Evolutionary conservation across 306 rosid genomes (phyloP).

Genomic region (Chamaecrista fasciculata): DNA sequence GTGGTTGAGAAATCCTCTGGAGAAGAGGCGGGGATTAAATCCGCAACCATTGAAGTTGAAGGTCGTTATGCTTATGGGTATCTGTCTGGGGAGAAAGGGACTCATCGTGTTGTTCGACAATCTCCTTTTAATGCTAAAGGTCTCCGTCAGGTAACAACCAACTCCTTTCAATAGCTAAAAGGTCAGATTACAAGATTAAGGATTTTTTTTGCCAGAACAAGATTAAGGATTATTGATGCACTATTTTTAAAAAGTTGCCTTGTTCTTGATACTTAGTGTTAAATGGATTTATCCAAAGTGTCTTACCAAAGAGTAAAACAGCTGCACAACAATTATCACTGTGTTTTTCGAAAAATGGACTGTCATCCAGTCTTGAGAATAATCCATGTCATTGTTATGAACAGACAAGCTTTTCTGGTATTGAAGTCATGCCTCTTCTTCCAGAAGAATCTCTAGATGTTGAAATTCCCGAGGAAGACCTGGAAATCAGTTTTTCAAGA

Average conservation of each 20-base stretch:
- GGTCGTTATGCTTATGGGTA: conserved; percentile 97
- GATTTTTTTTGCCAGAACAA: too few species aligned
- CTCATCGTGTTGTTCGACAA: conserved; percentile 89
- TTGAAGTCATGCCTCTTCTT: conserved; percentile 96
- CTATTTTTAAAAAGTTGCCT: neutral
- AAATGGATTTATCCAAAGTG: neutral
- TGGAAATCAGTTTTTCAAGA: conserved; percentile 82
- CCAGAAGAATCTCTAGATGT: conserved; percentile 83
- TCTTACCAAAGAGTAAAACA: neutral
- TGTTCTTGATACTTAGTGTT: neutral
- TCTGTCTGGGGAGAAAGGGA: conserved; percentile 96
- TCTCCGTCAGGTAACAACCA: conserved; percentile 79
- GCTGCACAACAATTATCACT: neutral
- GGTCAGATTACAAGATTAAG: conserved; percentile 11
- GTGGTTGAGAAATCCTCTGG: conserved; percentile 87
- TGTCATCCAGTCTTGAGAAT: neutral
- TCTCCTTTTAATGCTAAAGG: conserved; percentile 96
- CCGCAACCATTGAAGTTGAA: conserved; percentile 89
- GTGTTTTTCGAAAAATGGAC: neutral
- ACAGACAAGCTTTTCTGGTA: conserved; percentile 97
- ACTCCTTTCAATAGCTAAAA: conserved; percentile 12
- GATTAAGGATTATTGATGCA: neutral
- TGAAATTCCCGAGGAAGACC: conserved; percentile 94
- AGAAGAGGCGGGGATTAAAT: conserved; percentile 98
- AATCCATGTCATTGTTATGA: neutral